phyloP scores from a whole-genome alignment of 2,329 filamentous ascomycete genomes.

The Penicillium verrucosum region DNA sequence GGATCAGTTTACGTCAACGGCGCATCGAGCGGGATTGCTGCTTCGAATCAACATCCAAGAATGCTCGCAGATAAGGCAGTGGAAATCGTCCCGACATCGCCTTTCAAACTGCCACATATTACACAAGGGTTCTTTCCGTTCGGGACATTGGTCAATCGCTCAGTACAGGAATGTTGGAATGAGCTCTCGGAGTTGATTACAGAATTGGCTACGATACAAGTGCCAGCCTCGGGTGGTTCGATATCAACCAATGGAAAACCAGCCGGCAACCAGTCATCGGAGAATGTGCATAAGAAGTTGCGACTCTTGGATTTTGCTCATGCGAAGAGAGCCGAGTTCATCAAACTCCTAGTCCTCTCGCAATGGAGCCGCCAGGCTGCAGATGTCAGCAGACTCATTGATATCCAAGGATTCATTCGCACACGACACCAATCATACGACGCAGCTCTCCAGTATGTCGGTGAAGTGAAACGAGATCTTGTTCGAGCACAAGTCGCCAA shows the following conservation, averaged over 20 bases:
- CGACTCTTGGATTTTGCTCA: conserved; percentile 73
- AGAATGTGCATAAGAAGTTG: conserved; percentile 74
- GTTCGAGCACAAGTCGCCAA: conserved; percentile 73
- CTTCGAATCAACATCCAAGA: conserved; percentile 12
- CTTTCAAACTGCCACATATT: conserved; percentile 63
- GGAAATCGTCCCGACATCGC: conserved; percentile 18
- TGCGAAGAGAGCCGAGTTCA: conserved; percentile 78
- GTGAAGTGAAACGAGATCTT: conserved; percentile 70
- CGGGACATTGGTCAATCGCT: conserved; percentile 68
- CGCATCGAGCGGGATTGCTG: conserved; percentile 13
- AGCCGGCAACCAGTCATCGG: conserved; percentile 40
- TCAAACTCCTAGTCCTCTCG: conserved; percentile 85
- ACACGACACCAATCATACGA: conserved; percentile 61
- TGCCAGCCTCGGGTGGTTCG: conserved; percentile 39
- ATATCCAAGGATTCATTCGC: conserved; percentile 73
- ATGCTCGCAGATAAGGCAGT: background rate
- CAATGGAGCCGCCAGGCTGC: conserved; percentile 82
- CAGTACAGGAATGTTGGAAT: conserved; percentile 80
- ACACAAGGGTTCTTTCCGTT: conserved; percentile 73
- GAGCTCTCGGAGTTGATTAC: conserved; percentile 68
- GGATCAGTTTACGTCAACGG: conserved; percentile 30
- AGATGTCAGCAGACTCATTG: conserved; percentile 82
- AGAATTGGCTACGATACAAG: conserved; percentile 66
- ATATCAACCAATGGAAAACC: conserved; percentile 27
- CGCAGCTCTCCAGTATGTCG: conserved; percentile 59